Percentiles rank a stretch among this genome's conserved stretches.
These are phyloP conservation scores for Chrysoporthe puriensis DNA, from an alignment of 2,329 filamentous ascomycete species.

Conservation along the genomic window DNA sequence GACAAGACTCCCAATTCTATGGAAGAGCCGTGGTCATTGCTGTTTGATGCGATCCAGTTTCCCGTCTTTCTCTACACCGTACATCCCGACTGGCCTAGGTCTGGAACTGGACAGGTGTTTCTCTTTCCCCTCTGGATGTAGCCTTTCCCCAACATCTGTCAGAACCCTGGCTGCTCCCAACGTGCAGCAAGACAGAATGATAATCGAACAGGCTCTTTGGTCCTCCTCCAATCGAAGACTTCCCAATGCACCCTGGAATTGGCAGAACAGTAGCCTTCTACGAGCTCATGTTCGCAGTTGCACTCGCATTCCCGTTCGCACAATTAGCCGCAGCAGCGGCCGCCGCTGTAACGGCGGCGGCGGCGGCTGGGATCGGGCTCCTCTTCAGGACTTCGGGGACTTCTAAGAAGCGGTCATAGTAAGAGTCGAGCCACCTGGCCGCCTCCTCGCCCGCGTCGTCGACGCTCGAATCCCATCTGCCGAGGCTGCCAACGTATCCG, in stretches of 20 bases:
- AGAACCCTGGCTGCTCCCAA: background rate
- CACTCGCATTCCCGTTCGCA: background rate
- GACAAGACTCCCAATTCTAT: background rate
- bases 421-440: constrained; percentile 57
- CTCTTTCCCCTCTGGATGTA: constrained; percentile 6
- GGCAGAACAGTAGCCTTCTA: background rate
- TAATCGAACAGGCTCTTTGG: background rate
- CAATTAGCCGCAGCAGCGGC: constrained; percentile 10
- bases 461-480: constrained; percentile 55
- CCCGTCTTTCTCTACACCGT: background rate
- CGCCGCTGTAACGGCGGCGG: background rate
- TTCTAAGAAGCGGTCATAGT: constrained; percentile 59
- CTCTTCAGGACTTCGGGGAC: constrained; percentile 40
- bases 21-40: background rate
- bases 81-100: background rate
- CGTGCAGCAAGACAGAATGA: background rate
- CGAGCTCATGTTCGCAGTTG: background rate
- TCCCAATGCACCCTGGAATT: background rate
- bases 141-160: background rate
- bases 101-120: background rate
- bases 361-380: constrained; percentile 16
- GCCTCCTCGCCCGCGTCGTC: constrained; percentile 56
- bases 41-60: background rate
- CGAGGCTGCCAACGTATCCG: constrained; percentile 72
- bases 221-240: background rate